A percentile compares a stretch with the other conserved stretches of the same genome.
Conservation (phyloP, 371 early-diverging fungal species). For the Mortierella sp. region DNA sequence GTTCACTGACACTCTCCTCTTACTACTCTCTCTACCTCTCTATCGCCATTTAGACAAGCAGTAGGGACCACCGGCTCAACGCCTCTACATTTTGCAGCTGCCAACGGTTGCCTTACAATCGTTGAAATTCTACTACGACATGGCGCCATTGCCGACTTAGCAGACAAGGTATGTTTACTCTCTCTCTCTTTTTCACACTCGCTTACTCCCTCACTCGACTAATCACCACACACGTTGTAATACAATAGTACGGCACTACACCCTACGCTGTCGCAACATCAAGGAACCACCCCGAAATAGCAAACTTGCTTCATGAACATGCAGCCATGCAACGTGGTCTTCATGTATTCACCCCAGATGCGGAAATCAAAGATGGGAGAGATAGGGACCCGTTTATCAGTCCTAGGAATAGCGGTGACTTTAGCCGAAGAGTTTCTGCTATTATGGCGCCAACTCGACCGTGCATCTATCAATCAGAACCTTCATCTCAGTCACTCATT, state of each 20-base stretch:
- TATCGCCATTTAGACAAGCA: conserved; percentile 23
- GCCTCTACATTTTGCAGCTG: conserved; percentile 82
- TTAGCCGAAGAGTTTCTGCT: conserved; percentile 37
- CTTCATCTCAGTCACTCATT: background rate
- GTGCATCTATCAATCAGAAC: conserved; percentile 7
- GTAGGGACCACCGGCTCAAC: conserved; percentile 75
- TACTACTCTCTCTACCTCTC: background rate
- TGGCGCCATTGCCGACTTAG: conserved; percentile 70
- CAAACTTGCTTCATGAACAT: conserved; percentile 57
- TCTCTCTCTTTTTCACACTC: background rate
- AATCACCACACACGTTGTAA: background rate
- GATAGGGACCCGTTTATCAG: conserved; percentile 37
- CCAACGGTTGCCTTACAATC: conserved; percentile 72
- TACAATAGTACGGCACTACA: conserved; percentile 65
- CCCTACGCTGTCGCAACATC: conserved; percentile 71
- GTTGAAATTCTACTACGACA: conserved; percentile 72
- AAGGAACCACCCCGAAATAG: conserved; percentile 68
- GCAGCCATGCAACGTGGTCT: conserved; percentile 47
- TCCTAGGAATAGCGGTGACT: conserved; percentile 43
- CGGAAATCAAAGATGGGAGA: conserved; percentile 8
- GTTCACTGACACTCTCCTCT: background rate
- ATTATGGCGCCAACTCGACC: conserved; percentile 29
- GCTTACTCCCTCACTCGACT: background rate
- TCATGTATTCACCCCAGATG: conserved; percentile 32
- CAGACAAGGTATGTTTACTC: conserved; percentile 65